Evolutionary conservation across 1,284 basidiomycete species (phyloP), one percentile per base, ranked within the genome.

Genomic region (Pseudozyma flocculosa): DNA sequence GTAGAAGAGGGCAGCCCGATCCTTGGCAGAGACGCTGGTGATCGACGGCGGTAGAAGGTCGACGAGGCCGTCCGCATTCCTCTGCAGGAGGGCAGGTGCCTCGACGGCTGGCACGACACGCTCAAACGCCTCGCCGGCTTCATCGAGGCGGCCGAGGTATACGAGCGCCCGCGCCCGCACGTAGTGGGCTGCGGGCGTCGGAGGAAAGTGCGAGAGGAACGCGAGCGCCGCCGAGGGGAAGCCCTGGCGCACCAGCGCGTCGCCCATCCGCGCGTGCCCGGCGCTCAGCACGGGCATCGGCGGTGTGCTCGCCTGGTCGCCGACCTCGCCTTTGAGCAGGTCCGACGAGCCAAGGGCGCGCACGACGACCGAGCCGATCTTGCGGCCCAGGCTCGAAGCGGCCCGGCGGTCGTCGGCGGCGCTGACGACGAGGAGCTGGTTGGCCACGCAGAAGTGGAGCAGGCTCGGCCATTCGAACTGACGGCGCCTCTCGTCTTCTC

Each of bases 131-230:
- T 40, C 43, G 18, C 54, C 45, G 17, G 63, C 63, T 7, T 66
- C 63, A 14, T 66, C 59, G 21, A 66, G 52, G 17, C 55, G 42
- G 23, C 54, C 50, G 43, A 66, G 37, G 22, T 58, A 54, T 1
- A 66, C 55, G n/a, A 66, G 55, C 2, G 59, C 63, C 4, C 59
- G 48, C 3, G 59, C 63, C 14, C 63, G 58, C 2, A 66, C 53
- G 40, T 66, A 66, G 14, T 55, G 50, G 17, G 52, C 48, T n/a
- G 63, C 52, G 2, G 63, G 47, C 4, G 51, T 59, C 22, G 54
- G 45, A 7, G 59, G 55, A 18, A 61, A 66, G 51, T 45, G 58
- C 19, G 54, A 44, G 1, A 66, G 55, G 34, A 59, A 40, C 30
- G 26, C 45, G 26, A 59, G 55, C 1, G 59, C 59, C 13, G 63